Evolutionary conservation across 1,139 yeast genomes (phyloP), one percentile per base, ranked within the genome.

Genomic region (Saccharomyces hybrid): DNA sequence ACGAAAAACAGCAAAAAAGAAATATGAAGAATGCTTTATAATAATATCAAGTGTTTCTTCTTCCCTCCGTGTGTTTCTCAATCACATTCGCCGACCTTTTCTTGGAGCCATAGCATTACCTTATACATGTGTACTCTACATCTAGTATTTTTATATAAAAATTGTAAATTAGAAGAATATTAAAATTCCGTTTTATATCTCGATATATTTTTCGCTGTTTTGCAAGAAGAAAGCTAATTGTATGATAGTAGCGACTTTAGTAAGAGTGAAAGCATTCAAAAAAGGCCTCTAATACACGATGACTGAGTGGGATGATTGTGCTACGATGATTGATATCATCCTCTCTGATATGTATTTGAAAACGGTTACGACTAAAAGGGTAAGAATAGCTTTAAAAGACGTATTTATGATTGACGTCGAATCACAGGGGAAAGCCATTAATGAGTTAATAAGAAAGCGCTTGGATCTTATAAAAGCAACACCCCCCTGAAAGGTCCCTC

Each of bases 1-100:
- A 91, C 71, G 84, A 82, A 70, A 74, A 84, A 60, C 97, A 89
- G 71, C 96, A 89, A 64, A 89, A 88, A 77, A 83, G 88, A 69
- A 91, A 91, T 71, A 72, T 83, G 70, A 77, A 78, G 68, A 76
- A 77, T 63, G 58, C 55, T 19, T 51, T 44, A 14, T 31, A 31
- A 16, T 38, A 31, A 26, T 16, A 19, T 26, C n/a, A 12, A 8
- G 11, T 26, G 41, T 41, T 47, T 3, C 6, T 31, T 12, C 3
- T n/a, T 48, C 38, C 26, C 44, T 41, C 38, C 28, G 11, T 27
- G 41, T 16, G 14, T 9, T 32, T 9, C 16, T 26, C 31, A 32
- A 34, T 24, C 19, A 38, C 26, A 26, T 6, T 19, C 24, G 28
- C 26, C n/a, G 19, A 16, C 21, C 16, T 19, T 26, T 49, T 31